phyloP scores from a whole-genome alignment of 1,284 basidiomycete genomes.

The Fomes fomentarius region DNA sequence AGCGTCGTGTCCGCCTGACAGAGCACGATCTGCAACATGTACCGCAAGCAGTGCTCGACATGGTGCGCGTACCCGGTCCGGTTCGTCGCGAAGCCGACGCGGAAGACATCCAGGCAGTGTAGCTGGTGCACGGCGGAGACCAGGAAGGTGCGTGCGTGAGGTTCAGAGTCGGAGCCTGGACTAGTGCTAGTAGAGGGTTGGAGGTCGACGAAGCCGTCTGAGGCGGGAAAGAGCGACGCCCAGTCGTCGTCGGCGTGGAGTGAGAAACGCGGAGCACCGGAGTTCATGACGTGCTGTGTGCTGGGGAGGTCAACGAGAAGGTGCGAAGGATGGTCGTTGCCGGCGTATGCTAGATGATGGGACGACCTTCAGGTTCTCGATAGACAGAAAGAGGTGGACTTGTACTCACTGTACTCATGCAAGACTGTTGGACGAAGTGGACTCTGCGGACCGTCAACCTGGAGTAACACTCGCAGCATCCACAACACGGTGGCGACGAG shows the following conservation, averaged over 20 bases:
- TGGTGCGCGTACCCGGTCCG: slow-evolving; percentile 35
- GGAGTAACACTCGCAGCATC: no score
- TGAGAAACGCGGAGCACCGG: slow-evolving; percentile 13
- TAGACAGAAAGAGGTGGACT: no score
- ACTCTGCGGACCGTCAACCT: no score
- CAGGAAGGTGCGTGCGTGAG: slow-evolving; percentile 22
- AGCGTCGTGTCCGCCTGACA: slow-evolving; percentile 44
- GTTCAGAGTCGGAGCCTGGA: not conserved
- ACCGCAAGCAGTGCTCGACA: slow-evolving; percentile 43
- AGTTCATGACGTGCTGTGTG: slow-evolving; percentile 15
- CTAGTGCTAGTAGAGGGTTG: slow-evolving; percentile 25
- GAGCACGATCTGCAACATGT: slow-evolving; percentile 42
- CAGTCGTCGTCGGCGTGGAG: slow-evolving; percentile 37
- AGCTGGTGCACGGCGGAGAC: slow-evolving; percentile 30
- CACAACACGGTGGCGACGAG: no score
- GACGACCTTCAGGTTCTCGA: no score
- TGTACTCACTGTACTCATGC: not conserved
- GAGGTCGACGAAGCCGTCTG: slow-evolving; percentile 40
- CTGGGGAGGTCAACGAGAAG: slow-evolving; percentile 23
- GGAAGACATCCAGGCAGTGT: slow-evolving; percentile 31
- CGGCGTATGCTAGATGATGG: slow-evolving; percentile 28
- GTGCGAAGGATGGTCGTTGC: slow-evolving; percentile 26
- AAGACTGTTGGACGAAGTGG: no score
- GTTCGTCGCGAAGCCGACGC: slow-evolving; percentile 24
- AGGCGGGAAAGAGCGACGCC: slow-evolving; percentile 39